These are phyloP conservation scores for Myxozyma kluyveri DNA, from an alignment of 805 yeast species.

Conservation along the genomic window DNA sequence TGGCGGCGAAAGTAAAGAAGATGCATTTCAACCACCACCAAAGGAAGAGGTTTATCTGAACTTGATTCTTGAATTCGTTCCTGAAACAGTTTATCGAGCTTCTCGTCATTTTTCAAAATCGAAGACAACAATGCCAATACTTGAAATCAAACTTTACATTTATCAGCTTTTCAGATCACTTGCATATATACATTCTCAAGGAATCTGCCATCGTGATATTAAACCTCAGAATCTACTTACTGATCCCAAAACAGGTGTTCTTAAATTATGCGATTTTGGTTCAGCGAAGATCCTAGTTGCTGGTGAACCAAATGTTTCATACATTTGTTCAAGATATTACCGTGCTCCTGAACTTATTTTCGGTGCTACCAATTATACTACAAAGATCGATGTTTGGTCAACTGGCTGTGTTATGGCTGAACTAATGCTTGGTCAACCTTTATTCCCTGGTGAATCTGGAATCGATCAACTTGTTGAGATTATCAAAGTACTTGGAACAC, in stretches of 20 bases:
- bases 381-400: conserved; percentile 96
- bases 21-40: conserved; percentile 43
- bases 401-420: conserved; percentile 99
- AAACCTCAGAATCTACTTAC: conserved; percentile 87
- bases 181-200: conserved; percentile 67
- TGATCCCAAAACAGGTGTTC: conserved; percentile 77
- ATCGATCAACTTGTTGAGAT: conserved; percentile 96
- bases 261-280: conserved; percentile 95
- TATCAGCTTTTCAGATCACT: conserved; percentile 74
- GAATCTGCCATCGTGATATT: conserved; percentile 87
- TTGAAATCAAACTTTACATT: conserved; percentile 86
- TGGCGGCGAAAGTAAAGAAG: conserved; percentile 20
- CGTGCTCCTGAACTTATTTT: conserved; percentile 97
- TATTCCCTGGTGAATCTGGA: conserved; percentile 97
- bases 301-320: conserved; percentile 89
- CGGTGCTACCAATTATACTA: conserved; percentile 94
- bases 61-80: conserved; percentile 85
- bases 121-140: conserved; percentile 76
- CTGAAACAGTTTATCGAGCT: conserved; percentile 93
- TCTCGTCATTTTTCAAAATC: conserved; percentile 61
- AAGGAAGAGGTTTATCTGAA: conserved; percentile 83
- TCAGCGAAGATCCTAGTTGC: conserved; percentile 89
- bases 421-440: conserved; percentile 88
- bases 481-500: conserved; percentile 93
- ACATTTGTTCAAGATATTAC: conserved; percentile 94